Conservation (phyloP, 257 asterid genomes). For the Solanum virginianum region DNA sequence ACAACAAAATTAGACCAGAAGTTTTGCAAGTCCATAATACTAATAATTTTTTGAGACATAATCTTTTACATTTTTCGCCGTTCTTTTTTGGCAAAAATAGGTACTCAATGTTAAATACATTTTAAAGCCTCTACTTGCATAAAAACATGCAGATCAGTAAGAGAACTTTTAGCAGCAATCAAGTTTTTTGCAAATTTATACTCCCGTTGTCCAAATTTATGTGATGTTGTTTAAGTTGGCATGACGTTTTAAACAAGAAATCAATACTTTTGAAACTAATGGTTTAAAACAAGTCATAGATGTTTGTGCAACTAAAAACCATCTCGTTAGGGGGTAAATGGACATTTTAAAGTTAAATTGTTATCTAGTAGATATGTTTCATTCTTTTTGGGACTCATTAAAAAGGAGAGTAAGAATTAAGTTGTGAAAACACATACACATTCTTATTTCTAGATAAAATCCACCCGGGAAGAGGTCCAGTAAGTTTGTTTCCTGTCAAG, state of each 20-base stretch:
- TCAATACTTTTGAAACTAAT: neutral
- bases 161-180: neutral
- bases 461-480: constrained; percentile 57
- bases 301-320: neutral
- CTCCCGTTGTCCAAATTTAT: neutral
- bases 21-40: neutral
- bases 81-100: neutral
- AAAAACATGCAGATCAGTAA: neutral
- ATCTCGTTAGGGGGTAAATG: neutral
- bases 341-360: neutral
- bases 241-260: neutral
- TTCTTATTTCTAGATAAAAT: constrained; percentile 60
- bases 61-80: neutral
- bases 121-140: neutral
- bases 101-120: neutral
- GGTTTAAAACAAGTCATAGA: neutral
- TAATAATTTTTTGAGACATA: neutral
- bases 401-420: neutral
- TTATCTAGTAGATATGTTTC: neutral
- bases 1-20: neutral
- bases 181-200: neutral
- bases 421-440: constrained; percentile 27
- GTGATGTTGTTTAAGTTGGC: neutral
- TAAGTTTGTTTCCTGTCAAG: constrained; percentile 67
- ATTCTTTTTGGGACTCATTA: neutral